Evolutionary conservation across 345 rosid species (phyloP).

Genomic region (Rhodamnia argentea): DNA sequence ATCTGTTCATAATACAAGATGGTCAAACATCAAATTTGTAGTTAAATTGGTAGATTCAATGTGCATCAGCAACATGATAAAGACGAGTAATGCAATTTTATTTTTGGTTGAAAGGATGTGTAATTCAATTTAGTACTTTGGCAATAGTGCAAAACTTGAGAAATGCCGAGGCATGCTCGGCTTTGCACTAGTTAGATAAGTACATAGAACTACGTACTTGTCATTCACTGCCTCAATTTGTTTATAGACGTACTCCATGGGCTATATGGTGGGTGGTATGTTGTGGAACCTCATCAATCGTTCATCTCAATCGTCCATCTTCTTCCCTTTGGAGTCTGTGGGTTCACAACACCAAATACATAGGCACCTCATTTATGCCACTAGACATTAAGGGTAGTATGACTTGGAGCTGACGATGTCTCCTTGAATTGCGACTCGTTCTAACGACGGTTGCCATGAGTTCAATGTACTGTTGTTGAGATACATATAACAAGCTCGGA

Average conservation of each 20-base stretch:
- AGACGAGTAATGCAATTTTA: neutral
- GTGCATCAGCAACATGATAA: neutral
- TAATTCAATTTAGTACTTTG: neutral
- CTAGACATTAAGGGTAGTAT: no score
- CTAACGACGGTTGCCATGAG: no score
- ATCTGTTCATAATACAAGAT: neutral
- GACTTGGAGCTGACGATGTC: no score
- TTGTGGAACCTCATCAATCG: no score
- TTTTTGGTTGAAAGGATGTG: neutral
- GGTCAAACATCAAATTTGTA: neutral
- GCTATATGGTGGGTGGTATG: neutral
- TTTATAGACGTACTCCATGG: neutral
- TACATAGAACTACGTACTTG: neutral
- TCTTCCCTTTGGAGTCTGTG: no score
- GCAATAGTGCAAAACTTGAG: neutral
- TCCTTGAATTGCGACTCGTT: no score
- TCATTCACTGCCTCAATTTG: neutral
- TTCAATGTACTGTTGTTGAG: no score
- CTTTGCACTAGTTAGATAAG: neutral
- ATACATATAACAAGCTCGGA: no score
- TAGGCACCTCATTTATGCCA: no score
- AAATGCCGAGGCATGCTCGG: neutral
- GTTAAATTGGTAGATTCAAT: neutral
- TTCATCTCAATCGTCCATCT: no score
- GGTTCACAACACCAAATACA: no score